Evolutionary conservation across 148 eudicot species (phyloP), one percentile per base, ranked within the genome.

Genomic region (Vaccinium corymbosum): DNA sequence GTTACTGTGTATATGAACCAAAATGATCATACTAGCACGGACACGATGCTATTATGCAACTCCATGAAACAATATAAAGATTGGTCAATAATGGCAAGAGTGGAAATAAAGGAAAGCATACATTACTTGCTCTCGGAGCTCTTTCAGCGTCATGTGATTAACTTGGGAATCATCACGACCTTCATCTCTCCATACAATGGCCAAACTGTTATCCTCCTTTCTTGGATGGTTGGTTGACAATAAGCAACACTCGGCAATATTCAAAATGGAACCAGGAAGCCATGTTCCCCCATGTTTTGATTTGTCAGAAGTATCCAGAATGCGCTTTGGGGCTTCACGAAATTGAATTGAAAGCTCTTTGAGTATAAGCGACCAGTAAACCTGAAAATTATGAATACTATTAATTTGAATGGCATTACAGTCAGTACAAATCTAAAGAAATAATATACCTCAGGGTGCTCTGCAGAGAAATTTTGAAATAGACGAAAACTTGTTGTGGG

Each of bases 41-140:
- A 76, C 25, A 20, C 13, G 3, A 13, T 22, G 9, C 6, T 5
- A 32, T 22, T 15, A 20, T 25, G 80, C 80, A 5, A 68, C 4
- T 27, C 7, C n/a, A 78, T 6, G 59, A 7, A 16, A 68, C 52
- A 83, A 78, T 25, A 82, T 27, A n/a, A 19, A 51, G 6, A 52
- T 42, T 7, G 50, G 32, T 22, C 16, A 72, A 6, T 42, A 72
- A 27, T 46, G 22, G 17, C 46, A 81, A 8, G 64, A n/a, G 80
- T 20, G 42, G 27, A 19, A 16, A 52, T 17, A 49, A 52, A 55
- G 22, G 32, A 56, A 42, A 66, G 75, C 90, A 73, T 90, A 95
- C 98, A 92, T 95, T 85, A 95, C 98, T 92, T 93, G 93, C 84
- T 92, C 89, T 20, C 98, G 91, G 22, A 95, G 89, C 84, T 95